Evolutionary conservation across 1,284 basidiomycete genomes (phyloP).

Genomic region (Malassezia vespertilionis): DNA sequence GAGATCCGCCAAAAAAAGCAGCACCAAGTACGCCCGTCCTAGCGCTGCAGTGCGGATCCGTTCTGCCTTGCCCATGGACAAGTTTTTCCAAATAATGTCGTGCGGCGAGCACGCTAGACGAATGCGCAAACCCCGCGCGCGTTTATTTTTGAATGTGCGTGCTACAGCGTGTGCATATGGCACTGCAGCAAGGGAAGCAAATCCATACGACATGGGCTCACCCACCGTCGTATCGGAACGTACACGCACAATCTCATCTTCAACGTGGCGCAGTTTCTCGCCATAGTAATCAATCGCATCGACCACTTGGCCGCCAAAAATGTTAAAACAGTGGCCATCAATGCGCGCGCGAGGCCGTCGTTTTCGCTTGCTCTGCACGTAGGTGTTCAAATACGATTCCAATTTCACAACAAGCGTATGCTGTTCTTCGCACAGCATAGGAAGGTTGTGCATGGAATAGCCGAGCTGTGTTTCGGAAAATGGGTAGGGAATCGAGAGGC

Average conservation of each 20-base stretch:
- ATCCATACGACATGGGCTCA: slow-evolving; percentile 40
- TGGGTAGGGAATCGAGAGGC: slow-evolving; percentile 59
- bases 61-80: slow-evolving; percentile 24
- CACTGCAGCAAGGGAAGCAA: slow-evolving; percentile 39
- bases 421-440: slow-evolving; percentile 69
- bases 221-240: slow-evolving; percentile 33
- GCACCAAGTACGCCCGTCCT: slow-evolving; percentile 28
- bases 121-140: slow-evolving; percentile 27
- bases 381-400: slow-evolving; percentile 64
- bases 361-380: not conserved
- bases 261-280: slow-evolving; percentile 31
- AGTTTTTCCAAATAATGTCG: slow-evolving; percentile 44
- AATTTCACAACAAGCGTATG: slow-evolving; percentile 73
- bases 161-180: slow-evolving; percentile 42
- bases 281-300: slow-evolving; percentile 41
- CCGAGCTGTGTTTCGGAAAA: slow-evolving; percentile 74
- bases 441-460: slow-evolving; percentile 61
- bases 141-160: slow-evolving; percentile 25
- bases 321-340: slow-evolving; percentile 58
- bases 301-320: slow-evolving; percentile 56
- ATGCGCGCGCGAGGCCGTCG: slow-evolving; percentile 60
- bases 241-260: slow-evolving; percentile 50
- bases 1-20: slow-evolving; percentile 39
- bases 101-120: slow-evolving; percentile 33
- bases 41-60: slow-evolving; percentile 26